Percentiles rank a stretch among this genome's conserved stretches.
phyloP scores from a whole-genome alignment of 179 eudicot species.

The Gypsophila paniculata region DNA sequence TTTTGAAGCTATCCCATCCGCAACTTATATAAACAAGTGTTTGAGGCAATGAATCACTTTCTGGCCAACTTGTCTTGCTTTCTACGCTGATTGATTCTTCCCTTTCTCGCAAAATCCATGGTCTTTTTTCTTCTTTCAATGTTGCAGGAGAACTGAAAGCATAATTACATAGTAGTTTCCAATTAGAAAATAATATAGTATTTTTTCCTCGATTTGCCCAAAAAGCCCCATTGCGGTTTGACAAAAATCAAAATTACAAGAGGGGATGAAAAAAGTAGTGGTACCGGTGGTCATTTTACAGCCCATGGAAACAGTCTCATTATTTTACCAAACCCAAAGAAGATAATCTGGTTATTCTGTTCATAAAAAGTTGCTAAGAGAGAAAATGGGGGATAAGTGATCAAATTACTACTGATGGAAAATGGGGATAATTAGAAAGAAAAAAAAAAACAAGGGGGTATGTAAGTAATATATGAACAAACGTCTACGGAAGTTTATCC shows the following conservation, averaged over 20 bases:
- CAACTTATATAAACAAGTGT: slow-evolving; percentile 89
- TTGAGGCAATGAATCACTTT: slow-evolving; percentile 61
- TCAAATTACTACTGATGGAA: too few relatives aligned
- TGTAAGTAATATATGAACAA: not conserved
- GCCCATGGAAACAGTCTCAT: too few relatives aligned
- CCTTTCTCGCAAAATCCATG: slow-evolving; percentile 89
- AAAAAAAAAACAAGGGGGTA: not conserved
- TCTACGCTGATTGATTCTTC: slow-evolving; percentile 57
- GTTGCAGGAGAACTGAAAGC: slow-evolving; percentile 43
- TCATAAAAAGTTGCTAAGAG: too few relatives aligned
- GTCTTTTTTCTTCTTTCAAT: slow-evolving; percentile 75
- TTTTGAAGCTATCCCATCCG: slow-evolving; percentile 95
- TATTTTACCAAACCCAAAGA: too few relatives aligned
- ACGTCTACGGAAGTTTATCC: not conserved
- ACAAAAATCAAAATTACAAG: too few relatives aligned
- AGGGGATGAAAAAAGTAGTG: too few relatives aligned
- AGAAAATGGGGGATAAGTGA: too few relatives aligned
- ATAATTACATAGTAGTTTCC: slow-evolving; percentile 20
- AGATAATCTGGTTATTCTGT: too few relatives aligned
- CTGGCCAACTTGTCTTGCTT: slow-evolving; percentile 48
- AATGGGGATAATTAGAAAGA: not conserved
- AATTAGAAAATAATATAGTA: not conserved
- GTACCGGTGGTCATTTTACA: too few relatives aligned
- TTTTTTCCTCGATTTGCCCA: too few relatives aligned
- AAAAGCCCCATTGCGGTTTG: too few relatives aligned